Evolutionary conservation across 768 basidiomycete species (phyloP), one percentile per base, ranked within the genome.

Genomic region (Mycena venus): DNA sequence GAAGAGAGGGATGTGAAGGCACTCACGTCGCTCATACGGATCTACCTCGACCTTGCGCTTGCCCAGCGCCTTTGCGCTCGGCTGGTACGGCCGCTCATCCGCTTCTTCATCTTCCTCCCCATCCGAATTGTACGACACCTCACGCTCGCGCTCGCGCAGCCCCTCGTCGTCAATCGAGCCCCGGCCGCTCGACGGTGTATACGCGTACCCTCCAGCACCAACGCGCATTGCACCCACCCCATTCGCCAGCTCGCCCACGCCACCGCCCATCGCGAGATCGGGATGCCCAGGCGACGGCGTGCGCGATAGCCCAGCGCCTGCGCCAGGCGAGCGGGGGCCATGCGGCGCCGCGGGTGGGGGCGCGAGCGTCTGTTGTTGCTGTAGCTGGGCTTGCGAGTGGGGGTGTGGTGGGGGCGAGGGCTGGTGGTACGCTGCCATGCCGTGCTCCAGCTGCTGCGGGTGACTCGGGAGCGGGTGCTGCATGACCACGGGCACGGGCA

Each of bases 1-100:
- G n/a, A 21, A n/a, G 44, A 34, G 29, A 51, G 11, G 14, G 25
- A 55, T 12, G 27, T 0, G 34, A 25, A 60, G 36, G 66, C 49
- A 61, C 69, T 40, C 67, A 68, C 49, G 40, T 27, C 42, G 84
- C 40, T 90, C 90, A 31, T 82, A 72, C 11, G 86, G 86, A 60
- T 91, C 90, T 51, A 90, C 90, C 11, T 91, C 82, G 19, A 92
- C 90, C 77, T 86, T 89, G 77, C 95, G 89, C 85, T 98, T 98
- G 21, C 96, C 96, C 2, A 97, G 88, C 4, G 96, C 96, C 81
- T 97, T 98, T 40, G 90, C 93, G 80, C 95, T 96, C 0, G 95
- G 96, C 75, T 88, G 87, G 14, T 87, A 78, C n/a, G 89, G 90
- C 17, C 84, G 82, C 60, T 66, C 64, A 5, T 85, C 79, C 7